These are phyloP conservation scores for Wickerhamiella occidentalis DNA, from an alignment of 805 yeast species.

Conservation along the genomic window DNA sequence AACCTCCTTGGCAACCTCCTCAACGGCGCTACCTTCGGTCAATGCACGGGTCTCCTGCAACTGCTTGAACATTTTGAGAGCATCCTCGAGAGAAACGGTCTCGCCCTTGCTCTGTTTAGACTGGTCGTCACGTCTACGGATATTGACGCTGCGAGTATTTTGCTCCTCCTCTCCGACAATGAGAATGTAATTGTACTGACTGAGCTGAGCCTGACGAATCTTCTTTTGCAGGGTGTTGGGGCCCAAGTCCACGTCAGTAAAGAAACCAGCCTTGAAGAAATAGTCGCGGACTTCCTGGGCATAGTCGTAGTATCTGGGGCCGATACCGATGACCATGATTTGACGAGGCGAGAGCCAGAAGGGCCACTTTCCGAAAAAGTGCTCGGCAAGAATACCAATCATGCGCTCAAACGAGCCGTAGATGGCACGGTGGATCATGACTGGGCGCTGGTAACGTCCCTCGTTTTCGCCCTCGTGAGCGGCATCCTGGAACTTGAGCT, in stretches of 20 bases:
- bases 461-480: constrained; percentile 25
- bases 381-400: constrained; percentile 97
- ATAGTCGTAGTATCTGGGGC: constrained; percentile 81
- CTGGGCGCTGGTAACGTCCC: constrained; percentile 69
- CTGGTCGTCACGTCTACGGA: constrained; percentile 91
- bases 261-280: constrained; percentile 59
- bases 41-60: constrained; percentile 65
- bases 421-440: constrained; percentile 98
- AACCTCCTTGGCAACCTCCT: neutral
- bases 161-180: constrained; percentile 95
- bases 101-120: constrained; percentile 85
- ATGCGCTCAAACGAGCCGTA: constrained; percentile 97
- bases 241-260: constrained; percentile 81
- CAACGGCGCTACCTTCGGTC: constrained; percentile 2
- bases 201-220: constrained; percentile 91
- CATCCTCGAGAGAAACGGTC: constrained; percentile 59
- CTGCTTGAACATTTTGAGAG: constrained; percentile 51
- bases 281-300: constrained; percentile 68
- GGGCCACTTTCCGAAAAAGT: constrained; percentile 99
- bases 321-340: constrained; percentile 90
- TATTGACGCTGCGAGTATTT: constrained; percentile 66
- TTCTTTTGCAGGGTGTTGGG: constrained; percentile 98
- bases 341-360: constrained; percentile 99
- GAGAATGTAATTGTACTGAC: constrained; percentile 89
- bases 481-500: constrained; percentile 61